Conservation (phyloP, 2,329 filamentous ascomycete genomes). For the Aspergillus sp. region DNA sequence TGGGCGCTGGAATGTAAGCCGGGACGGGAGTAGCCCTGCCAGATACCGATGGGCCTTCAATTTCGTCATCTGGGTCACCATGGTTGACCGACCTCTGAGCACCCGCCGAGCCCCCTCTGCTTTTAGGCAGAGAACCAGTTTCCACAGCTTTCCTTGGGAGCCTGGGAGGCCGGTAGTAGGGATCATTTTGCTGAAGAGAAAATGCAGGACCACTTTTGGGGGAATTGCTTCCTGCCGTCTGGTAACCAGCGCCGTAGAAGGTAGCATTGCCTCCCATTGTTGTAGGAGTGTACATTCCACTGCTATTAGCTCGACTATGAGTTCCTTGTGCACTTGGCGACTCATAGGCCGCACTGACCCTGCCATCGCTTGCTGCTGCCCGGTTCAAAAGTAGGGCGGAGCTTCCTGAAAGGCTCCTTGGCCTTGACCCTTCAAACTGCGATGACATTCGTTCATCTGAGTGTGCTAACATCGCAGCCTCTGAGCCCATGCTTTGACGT, state of each 20-base stretch:
- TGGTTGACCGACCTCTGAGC: constrained; percentile 38
- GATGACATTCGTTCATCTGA: constrained; percentile 62
- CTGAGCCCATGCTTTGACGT: constrained; percentile 77
- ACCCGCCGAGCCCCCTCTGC: constrained; percentile 34
- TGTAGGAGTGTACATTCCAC: constrained; percentile 63
- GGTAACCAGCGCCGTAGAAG: constrained; percentile 61
- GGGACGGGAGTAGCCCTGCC: constrained; percentile 47
- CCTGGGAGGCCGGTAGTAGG: constrained; percentile 84
- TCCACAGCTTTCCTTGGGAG: constrained; percentile 63
- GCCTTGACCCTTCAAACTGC: constrained; percentile 49
- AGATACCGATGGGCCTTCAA: constrained; percentile 38
- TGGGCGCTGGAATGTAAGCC: constrained; percentile 49
- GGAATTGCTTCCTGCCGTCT: constrained; percentile 40
- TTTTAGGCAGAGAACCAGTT: constrained; percentile 40
- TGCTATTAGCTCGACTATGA: constrained; percentile 53
- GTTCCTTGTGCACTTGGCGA: constrained; percentile 44
- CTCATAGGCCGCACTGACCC: constrained; percentile 51
- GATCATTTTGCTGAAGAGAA: constrained; percentile 57
- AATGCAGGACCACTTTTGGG: constrained; percentile 39
- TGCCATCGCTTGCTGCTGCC: constrained; percentile 38
- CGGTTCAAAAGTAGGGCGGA: constrained; percentile 58
- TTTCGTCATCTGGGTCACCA: constrained; percentile 22
- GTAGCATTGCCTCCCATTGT: constrained; percentile 65
- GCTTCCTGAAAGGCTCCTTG: constrained; percentile 58
- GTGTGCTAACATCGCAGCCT: constrained; percentile 70